These are phyloP conservation scores for Botrytis cinerea DNA, from an alignment of 2,329 filamentous ascomycete genomes.

Conservation along the genomic window DNA sequence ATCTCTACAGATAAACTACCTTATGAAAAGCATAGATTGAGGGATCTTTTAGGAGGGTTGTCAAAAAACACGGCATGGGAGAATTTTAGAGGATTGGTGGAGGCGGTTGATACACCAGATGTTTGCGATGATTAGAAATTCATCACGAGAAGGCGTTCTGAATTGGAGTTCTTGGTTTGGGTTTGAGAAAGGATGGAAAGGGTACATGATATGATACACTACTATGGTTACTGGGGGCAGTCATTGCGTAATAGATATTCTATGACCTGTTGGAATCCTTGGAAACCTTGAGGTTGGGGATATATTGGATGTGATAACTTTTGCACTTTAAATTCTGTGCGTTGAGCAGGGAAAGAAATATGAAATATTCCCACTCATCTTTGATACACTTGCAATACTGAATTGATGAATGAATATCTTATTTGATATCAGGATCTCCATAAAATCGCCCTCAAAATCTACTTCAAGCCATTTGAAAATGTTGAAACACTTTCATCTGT, in stretches of 20 bases:
- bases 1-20: constrained; percentile 54
- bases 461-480: neutral
- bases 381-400: neutral
- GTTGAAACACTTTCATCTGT: neutral
- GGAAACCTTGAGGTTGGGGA: neutral
- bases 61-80: constrained; percentile 5
- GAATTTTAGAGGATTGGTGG: constrained; percentile 19
- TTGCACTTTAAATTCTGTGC: neutral
- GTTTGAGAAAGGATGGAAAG: neutral
- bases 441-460: neutral
- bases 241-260: neutral
- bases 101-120: neutral
- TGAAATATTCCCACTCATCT: neutral
- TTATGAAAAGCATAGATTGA: constrained; percentile 51
- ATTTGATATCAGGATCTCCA: neutral
- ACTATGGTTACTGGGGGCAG: neutral
- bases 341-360: too few species aligned
- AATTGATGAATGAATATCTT: neutral
- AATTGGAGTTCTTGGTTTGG: neutral
- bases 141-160: constrained; percentile 3
- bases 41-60: constrained; percentile 44
- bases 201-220: constrained; percentile 6
- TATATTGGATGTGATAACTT: neutral
- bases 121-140: neutral
- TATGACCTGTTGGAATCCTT: neutral